phyloP scores from a whole-genome alignment of 2,329 filamentous ascomycete genomes.

The Diaporthe ampelina region DNA sequence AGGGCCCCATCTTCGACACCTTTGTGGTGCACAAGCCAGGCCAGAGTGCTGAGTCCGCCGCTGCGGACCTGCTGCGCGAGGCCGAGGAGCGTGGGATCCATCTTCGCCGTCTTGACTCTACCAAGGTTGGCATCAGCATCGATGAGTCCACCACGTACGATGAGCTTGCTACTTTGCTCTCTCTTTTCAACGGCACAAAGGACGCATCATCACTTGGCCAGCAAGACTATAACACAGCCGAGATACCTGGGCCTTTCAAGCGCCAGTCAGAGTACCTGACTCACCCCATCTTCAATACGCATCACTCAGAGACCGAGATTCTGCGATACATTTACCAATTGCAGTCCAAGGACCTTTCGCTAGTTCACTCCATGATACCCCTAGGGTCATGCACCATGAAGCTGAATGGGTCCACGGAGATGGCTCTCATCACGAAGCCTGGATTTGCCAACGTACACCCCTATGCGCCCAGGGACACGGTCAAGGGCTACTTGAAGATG shows the following conservation, averaged over 20 bases:
- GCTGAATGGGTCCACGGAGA: conserved; percentile 93
- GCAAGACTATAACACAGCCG: conserved; percentile 49
- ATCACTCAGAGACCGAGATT: conserved; percentile 96
- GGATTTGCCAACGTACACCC: conserved; percentile 87
- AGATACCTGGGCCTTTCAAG: conserved; percentile 70
- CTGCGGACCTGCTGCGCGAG: conserved; percentile 55
- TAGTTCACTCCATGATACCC: conserved; percentile 98
- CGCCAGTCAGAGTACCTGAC: conserved; percentile 84
- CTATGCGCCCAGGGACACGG: conserved; percentile 75
- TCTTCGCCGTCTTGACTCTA: conserved; percentile 72
- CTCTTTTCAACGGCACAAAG: conserved; percentile 39
- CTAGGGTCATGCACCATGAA: conserved; percentile 99
- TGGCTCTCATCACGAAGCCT: conserved; percentile 86
- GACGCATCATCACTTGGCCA: conserved; percentile 5
- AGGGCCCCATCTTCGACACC: conserved; percentile 78
- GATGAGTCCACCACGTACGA: conserved; percentile 70
- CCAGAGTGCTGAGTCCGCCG: conserved; percentile 62
- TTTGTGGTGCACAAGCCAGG: conserved; percentile 74
- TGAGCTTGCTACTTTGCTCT: conserved; percentile 45
- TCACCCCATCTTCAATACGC: conserved; percentile 93
- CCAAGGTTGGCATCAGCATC: conserved; percentile 79
- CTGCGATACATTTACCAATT: conserved; percentile 94
- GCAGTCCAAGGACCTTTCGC: conserved; percentile 92
- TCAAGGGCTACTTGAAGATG: conserved; percentile 77
- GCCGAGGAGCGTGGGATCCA: conserved; percentile 68